Evolutionary conservation across 345 rosid genomes (phyloP), one percentile per base, ranked within the genome.

Genomic region (Eucalyptus curtisii): DNA sequence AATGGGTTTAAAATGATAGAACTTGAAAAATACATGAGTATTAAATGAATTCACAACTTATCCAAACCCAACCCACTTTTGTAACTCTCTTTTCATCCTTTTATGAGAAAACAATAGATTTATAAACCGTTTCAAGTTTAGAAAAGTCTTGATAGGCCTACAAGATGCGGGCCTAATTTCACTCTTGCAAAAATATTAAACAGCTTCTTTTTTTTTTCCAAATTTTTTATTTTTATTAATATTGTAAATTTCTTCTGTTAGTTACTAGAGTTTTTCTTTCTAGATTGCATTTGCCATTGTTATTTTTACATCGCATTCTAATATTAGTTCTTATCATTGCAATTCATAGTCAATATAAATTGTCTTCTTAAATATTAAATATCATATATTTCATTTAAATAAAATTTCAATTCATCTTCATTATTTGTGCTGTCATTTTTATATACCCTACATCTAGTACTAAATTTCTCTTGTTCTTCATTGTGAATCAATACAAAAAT

Each of bases 1-100:
- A 61, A 61, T 6, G 4, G 19, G 8, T 61, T 61, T 61, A 13
- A 30, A 61, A 13, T 61, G 19, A 0, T 2, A 30, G 0, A 30
- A 6, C 1, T 30, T 7, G 0, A 30, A 30, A 13, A 61, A 13
- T 61, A 30, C 30, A 61, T 13, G 17, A 0, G 5, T 61, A 19
- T 52, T 52, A 52, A 52, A 52, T 52, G 25, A 20, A 20, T 20
- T 20, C 0, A 52, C 25, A 3, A 52, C 1, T 52, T 52, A 20
- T 0, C 57, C 10, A 52, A 52, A 7, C 57, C 10, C 57, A 52
- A 20, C 5, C 25, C 57, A 52, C 10, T 20, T 52, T 52, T 52
- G 25, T 20, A 52, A 52, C 10, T 52, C 10, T 52, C 57, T 20
- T 1, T 19, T 52, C 57, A 52, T 52, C 57, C 24, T 19, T 52